A percentile compares a stretch with the other conserved stretches of the same genome.
Evolutionary conservation across 257 asterid genomes (phyloP).

Genomic region (Solanum peruvianum): DNA sequence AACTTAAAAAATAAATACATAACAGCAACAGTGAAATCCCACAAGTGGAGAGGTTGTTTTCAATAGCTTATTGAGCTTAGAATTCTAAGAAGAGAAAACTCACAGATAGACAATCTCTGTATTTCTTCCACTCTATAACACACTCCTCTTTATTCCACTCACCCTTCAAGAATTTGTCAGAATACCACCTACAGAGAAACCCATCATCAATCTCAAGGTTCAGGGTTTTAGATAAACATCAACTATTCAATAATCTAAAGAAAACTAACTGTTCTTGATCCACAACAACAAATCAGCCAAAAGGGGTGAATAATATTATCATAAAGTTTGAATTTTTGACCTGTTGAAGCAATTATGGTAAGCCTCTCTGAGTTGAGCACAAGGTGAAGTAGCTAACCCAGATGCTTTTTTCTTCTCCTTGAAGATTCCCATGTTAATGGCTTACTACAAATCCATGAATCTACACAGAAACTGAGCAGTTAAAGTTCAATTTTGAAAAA

Average conservation of each 20-base stretch:
- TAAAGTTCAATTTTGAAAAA: background rate
- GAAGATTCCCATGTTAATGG: conserved; percentile 38
- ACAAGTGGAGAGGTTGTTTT: background rate
- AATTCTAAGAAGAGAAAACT: conserved; percentile 4
- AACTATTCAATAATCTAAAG: background rate
- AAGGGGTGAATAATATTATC: background rate
- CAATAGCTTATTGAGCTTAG: background rate
- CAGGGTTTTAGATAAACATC: background rate
- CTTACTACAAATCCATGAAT: background rate
- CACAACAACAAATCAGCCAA: background rate
- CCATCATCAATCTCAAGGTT: background rate
- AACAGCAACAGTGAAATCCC: background rate
- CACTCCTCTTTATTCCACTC: conserved; percentile 78
- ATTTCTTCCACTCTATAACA: conserved; percentile 67
- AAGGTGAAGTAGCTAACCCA: conserved; percentile 60
- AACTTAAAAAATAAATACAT: background rate
- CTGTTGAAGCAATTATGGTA: conserved; percentile 83
- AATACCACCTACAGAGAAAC: conserved; percentile 55
- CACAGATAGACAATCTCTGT: conserved; percentile 78
- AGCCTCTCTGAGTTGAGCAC: conserved; percentile 62
- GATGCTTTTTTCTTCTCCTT: conserved; percentile 37
- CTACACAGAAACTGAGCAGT: background rate
- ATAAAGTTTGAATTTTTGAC: conserved; percentile 8
- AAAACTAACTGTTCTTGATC: background rate
- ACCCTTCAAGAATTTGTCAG: conserved; percentile 84